A percentile compares a stretch with the other conserved stretches of the same genome.
phyloP scores from a whole-genome alignment of 345 rosid genomes.

The Moringa oleifera region DNA sequence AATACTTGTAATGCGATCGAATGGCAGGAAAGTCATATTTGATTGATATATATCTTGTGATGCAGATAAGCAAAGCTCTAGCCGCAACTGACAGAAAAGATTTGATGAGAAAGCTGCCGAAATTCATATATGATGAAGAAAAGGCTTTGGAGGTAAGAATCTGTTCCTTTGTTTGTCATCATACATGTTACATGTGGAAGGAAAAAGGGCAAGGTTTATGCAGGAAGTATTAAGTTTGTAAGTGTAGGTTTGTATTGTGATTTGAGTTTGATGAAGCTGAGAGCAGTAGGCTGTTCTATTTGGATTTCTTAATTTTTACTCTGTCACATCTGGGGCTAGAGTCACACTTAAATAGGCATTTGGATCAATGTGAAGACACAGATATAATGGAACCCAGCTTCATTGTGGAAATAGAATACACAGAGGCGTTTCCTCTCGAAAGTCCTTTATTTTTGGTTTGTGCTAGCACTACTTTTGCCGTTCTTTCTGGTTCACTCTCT shows the following conservation, averaged over 20 bases:
- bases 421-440: too few species aligned
- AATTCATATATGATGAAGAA: conserved; percentile 49
- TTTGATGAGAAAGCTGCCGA: conserved; percentile 41
- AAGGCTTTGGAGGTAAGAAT: conserved; percentile 41
- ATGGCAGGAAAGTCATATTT: background rate
- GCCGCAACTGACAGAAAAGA: conserved; percentile 38
- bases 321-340: too few species aligned
- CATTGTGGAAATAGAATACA: too few species aligned
- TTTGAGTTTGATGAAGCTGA: background rate
- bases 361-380: background rate
- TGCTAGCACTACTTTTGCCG: background rate
- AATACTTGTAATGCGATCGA: background rate
- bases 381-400: background rate
- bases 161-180: background rate
- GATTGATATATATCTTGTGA: background rate
- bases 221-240: too few species aligned
- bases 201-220: background rate
- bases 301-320: too few species aligned
- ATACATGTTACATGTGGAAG: background rate
- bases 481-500: background rate
- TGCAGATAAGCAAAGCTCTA: conserved; percentile 36
- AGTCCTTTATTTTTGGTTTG: too few species aligned
- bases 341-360: too few species aligned
- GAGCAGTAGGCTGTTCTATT: too few species aligned
- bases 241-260: background rate